Conservation (phyloP, 2,329 filamentous ascomycete species). For the Lasiodiplodia hormozganensis region DNA sequence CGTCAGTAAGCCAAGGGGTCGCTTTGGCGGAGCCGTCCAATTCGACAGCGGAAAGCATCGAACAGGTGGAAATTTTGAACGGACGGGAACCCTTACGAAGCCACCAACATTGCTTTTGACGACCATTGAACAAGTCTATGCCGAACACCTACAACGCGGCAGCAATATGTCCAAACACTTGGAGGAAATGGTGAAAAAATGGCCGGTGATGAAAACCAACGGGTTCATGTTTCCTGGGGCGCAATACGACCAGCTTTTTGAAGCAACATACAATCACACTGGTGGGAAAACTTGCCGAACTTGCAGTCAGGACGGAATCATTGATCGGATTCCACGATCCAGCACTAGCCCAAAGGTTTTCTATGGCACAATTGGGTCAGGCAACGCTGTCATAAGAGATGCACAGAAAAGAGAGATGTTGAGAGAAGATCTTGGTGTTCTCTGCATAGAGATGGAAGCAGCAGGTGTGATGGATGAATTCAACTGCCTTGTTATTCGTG, state of each 20-base stretch:
- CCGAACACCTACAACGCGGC: not conserved
- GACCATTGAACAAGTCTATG: not conserved
- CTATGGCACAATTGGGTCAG: slow-evolving; percentile 38
- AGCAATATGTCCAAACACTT: not conserved
- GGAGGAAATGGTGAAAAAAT: not conserved
- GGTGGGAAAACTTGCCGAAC: not conserved
- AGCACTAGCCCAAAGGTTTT: slow-evolving; percentile 29
- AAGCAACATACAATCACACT: not conserved
- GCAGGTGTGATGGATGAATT: slow-evolving; percentile 29
- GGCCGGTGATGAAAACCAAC: not conserved
- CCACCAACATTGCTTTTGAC: not conserved
- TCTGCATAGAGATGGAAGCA: slow-evolving; percentile 9
- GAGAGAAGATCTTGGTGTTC: not conserved
- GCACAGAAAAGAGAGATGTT: slow-evolving; percentile 4
- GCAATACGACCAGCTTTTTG: not conserved
- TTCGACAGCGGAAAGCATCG: slow-evolving; percentile 38
- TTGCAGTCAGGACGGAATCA: not conserved
- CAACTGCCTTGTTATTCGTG: slow-evolving; percentile 28
- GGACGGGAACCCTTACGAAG: not conserved
- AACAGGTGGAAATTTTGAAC: not conserved
- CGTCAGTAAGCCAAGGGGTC: slow-evolving; percentile 31
- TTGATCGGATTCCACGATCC: not conserved
- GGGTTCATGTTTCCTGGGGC: not conserved
- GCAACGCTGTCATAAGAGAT: slow-evolving; percentile 35
- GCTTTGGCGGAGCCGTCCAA: slow-evolving; percentile 37